Percentiles rank a stretch among this genome's conserved stretches.
phyloP scores from a whole-genome alignment of 2,329 filamentous ascomycete species.

The Thelonectria olida region DNA sequence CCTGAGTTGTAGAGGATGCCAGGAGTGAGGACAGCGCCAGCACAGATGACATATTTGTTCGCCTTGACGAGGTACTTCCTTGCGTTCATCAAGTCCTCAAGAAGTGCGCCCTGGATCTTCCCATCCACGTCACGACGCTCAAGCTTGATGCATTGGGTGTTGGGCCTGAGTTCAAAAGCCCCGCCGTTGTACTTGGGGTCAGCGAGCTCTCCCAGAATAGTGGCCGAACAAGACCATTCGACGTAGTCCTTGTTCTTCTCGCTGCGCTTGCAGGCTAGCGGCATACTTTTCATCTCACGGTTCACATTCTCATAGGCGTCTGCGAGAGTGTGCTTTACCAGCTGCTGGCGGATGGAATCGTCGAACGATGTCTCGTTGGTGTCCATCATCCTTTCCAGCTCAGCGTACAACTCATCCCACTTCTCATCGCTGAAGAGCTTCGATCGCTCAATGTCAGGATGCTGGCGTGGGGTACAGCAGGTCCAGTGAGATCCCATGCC shows the following conservation, averaged over 20 bases:
- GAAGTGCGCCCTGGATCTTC: not conserved
- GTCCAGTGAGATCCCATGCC: slow-evolving; percentile 15
- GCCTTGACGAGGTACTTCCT: not conserved
- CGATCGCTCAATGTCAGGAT: slow-evolving; percentile 1
- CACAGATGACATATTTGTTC: slow-evolving; percentile 10
- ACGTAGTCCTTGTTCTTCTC: not conserved
- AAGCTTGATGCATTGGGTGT: slow-evolving; percentile 4
- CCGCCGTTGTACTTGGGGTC: not conserved
- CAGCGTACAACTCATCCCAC: slow-evolving; percentile 1
- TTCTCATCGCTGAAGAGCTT: not conserved
- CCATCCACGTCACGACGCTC: not conserved
- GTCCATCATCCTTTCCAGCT: not conserved
- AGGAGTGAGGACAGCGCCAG: slow-evolving; percentile 6
- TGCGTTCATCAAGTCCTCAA: not conserved
- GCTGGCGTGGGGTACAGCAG: slow-evolving; percentile 10
- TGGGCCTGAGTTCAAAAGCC: not conserved
- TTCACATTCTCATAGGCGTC: not conserved
- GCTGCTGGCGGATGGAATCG: slow-evolving; percentile 10
- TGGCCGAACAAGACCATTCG: slow-evolving; percentile 3
- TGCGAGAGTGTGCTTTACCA: not conserved
- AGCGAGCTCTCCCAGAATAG: not conserved
- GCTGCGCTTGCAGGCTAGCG: slow-evolving; percentile 9
- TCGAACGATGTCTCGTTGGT: slow-evolving; percentile 1
- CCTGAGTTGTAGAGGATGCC: slow-evolving; percentile 7
- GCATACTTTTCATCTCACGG: slow-evolving; percentile 1